phyloP scores from a whole-genome alignment of 2,329 filamentous ascomycete species.

The Balansia obtecta region DNA sequence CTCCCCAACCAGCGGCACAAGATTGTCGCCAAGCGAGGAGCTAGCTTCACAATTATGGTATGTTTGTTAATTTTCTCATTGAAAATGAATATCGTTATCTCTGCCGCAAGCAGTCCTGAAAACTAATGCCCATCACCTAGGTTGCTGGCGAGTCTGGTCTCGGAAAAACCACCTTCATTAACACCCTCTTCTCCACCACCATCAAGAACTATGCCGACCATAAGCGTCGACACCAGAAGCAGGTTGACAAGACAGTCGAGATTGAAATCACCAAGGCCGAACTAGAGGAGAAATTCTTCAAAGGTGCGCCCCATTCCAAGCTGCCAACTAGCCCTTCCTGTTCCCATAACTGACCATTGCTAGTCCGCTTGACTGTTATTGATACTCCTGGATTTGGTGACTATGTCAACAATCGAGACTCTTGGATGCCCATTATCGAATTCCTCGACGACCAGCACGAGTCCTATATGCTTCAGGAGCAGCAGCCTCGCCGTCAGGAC shows the following conservation, averaged over 20 bases:
- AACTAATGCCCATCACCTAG: conserved; percentile 30
- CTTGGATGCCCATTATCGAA: conserved; percentile 99
- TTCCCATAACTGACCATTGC: not conserved
- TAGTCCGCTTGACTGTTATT: conserved; percentile 96
- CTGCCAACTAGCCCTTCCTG: not conserved
- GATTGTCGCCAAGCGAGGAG: conserved; percentile 73
- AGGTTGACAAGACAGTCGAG: conserved; percentile 98
- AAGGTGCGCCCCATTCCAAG: conserved; percentile 47
- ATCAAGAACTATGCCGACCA: conserved; percentile 99
- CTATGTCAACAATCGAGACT: conserved; percentile 99
- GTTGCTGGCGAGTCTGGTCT: conserved; percentile 97
- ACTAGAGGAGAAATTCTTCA: conserved; percentile 99
- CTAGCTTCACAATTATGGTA: conserved; percentile 99
- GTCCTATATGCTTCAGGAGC: conserved; percentile 99
- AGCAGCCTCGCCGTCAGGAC: conserved; percentile 93
- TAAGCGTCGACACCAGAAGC: conserved; percentile 98
- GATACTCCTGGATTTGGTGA: conserved; percentile 98
- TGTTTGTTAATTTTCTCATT: not conserved
- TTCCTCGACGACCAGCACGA: conserved; percentile 99
- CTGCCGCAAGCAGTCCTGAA: not conserved
- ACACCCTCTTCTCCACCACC: conserved; percentile 98
- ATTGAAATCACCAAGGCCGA: conserved; percentile 99
- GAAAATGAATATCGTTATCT: not conserved
- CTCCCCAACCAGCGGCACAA: conserved; percentile 64
- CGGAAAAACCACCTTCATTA: conserved; percentile 99